Evolutionary conservation across 345 rosid species (phyloP).

Genomic region (Camelina neglecta): DNA sequence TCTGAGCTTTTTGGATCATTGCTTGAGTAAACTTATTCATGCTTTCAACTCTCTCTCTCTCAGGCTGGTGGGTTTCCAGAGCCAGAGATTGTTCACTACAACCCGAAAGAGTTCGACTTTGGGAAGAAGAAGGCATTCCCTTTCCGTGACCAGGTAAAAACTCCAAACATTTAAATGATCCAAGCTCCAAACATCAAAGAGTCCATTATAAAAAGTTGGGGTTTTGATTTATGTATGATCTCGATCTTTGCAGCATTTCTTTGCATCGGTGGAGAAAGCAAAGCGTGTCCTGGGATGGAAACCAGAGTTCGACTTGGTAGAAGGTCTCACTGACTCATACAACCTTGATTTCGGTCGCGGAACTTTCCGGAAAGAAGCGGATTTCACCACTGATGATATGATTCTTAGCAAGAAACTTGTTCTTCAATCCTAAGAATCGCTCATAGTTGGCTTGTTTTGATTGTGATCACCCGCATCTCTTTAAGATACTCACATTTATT

Average conservation of each 20-base stretch:
- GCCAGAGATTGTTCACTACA: conserved; percentile 85
- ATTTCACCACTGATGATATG: conserved; percentile 88
- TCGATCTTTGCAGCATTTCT: conserved; percentile 78
- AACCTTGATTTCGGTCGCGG: conserved; percentile 90
- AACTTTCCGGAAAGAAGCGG: conserved; percentile 86
- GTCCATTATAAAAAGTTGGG: background rate
- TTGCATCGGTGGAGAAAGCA: conserved; percentile 90
- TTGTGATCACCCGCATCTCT: background rate
- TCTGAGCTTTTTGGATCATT: conserved; percentile 12
- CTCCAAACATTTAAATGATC: conserved; percentile 11
- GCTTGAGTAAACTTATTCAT: conserved; percentile 10
- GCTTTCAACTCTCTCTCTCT: conserved; percentile 3
- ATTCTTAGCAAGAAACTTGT: conserved; percentile 84
- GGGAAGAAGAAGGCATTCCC: conserved; percentile 99
- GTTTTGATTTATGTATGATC: conserved; percentile 8
- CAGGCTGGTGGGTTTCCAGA: conserved; percentile 97
- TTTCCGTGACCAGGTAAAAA: conserved; percentile 90
- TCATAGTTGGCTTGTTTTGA: conserved; percentile 32
- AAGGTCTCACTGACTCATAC: conserved; percentile 96
- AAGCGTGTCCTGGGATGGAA: conserved; percentile 81
- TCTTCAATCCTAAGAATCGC: conserved; percentile 54
- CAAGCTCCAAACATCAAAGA: background rate
- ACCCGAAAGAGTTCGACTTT: conserved; percentile 89
- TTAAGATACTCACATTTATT: conserved; percentile 10
- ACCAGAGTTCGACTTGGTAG: conserved; percentile 80